Evolutionary conservation across 257 asterid genomes (phyloP).

Genomic region (Solanum lycopersicoides): DNA sequence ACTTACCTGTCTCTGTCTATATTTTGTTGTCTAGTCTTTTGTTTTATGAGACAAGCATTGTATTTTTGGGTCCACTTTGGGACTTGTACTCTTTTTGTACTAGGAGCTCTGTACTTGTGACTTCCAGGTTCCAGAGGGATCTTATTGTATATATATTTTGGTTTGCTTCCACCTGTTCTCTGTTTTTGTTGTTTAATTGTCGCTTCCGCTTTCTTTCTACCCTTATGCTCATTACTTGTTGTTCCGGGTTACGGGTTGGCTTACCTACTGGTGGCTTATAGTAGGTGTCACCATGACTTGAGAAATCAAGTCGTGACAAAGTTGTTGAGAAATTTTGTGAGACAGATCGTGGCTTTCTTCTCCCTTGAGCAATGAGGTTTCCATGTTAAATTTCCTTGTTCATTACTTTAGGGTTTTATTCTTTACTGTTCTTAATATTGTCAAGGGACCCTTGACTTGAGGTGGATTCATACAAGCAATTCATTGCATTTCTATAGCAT

Average conservation of each 20-base stretch:
- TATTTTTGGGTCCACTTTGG: background rate
- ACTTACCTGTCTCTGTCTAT: background rate
- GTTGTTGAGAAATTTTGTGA: background rate
- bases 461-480: background rate
- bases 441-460: background rate
- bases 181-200: too few species aligned
- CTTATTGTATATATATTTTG: background rate
- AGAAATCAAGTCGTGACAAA: background rate
- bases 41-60: background rate
- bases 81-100: background rate
- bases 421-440: background rate
- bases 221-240: too few species aligned
- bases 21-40: background rate
- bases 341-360: background rate
- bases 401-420: background rate
- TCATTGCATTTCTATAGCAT: too few species aligned
- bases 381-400: background rate
- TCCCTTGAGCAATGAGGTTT: background rate
- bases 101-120: background rate
- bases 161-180: too few species aligned
- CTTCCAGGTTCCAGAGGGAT: background rate
- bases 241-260: too few species aligned
- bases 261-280: too few species aligned
- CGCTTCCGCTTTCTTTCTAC: too few species aligned
- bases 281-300: background rate